Evolutionary conservation across 768 basidiomycete species (phyloP).

Genomic region (Tephrocybe sp.): DNA sequence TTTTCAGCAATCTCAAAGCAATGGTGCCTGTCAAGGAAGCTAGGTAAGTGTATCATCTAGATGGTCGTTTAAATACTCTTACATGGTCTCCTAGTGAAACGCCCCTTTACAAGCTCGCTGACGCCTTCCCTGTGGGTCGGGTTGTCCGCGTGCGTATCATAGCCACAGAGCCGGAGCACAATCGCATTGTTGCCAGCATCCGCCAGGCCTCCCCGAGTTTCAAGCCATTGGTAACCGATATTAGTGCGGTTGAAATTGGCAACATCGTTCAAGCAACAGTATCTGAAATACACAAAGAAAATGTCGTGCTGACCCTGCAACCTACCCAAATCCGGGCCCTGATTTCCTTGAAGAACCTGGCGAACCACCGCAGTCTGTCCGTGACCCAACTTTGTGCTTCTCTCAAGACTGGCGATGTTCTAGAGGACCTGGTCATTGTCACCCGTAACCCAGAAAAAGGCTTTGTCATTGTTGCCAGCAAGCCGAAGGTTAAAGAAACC

Average conservation of each 20-base stretch:
- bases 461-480: conserved; percentile 81
- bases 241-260: conserved; percentile 77
- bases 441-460: conserved; percentile 84
- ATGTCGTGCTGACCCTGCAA: conserved; percentile 71
- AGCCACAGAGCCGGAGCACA: conserved; percentile 53
- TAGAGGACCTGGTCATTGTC: conserved; percentile 84
- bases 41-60: conserved; percentile 47
- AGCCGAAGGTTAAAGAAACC: conserved; percentile 56
- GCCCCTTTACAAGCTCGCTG: conserved; percentile 49
- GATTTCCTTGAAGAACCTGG: conserved; percentile 85
- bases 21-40: conserved; percentile 79
- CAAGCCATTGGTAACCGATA: conserved; percentile 52
- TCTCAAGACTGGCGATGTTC: conserved; percentile 66
- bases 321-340: conserved; percentile 74
- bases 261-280: conserved; percentile 69
- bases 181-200: conserved; percentile 81
- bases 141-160: conserved; percentile 84
- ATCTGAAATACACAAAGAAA: conserved; percentile 83
- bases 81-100: conserved; percentile 57
- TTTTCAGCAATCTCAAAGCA: conserved; percentile 88
- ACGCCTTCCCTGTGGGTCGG: conserved; percentile 76
- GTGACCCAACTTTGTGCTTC: conserved; percentile 62
- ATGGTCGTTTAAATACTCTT: neutral
- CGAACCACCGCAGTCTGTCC: conserved; percentile 71
- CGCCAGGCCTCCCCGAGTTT: conserved; percentile 68